phyloP scores from a whole-genome alignment of 345 rosid genomes.

The Anastatica hierochuntica region DNA sequence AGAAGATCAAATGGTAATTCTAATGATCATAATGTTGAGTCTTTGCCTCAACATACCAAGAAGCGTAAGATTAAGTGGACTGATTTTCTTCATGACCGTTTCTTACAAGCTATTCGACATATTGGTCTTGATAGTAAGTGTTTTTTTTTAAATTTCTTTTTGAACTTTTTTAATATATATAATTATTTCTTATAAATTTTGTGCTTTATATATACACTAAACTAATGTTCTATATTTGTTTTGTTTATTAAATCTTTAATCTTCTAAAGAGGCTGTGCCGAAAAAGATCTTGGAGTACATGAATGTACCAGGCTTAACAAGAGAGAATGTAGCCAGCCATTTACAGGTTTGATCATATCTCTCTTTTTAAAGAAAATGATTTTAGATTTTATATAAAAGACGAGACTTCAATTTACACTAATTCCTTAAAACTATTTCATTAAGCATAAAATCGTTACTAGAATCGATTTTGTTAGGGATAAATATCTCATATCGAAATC shows the following conservation, averaged over 20 bases:
- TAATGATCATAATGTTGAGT: constrained; percentile 12
- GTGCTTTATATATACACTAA: not conserved
- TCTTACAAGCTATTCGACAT: constrained; percentile 48
- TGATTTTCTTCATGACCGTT: constrained; percentile 43
- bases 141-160: not conserved
- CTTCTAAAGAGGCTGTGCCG: constrained; percentile 59
- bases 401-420: too few species aligned
- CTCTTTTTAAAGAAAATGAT: not conserved
- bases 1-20: not conserved
- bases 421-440: too few species aligned
- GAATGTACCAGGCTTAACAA: constrained; percentile 55
- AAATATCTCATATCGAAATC: too few species aligned
- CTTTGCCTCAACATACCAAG: constrained; percentile 17
- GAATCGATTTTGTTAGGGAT: too few species aligned
- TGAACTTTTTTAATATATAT: not conserved
- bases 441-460: too few species aligned
- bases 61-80: constrained; percentile 63
- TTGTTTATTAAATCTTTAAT: not conserved
- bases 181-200: not conserved
- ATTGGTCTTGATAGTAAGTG: constrained; percentile 61
- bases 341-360: constrained; percentile 43
- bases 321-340: constrained; percentile 77
- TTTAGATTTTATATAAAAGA: not conserved
- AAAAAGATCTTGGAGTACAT: constrained; percentile 62
- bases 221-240: too few species aligned